These are phyloP conservation scores for Podaxis rugospora DNA, from an alignment of 768 basidiomycete species.

Conservation along the genomic window DNA sequence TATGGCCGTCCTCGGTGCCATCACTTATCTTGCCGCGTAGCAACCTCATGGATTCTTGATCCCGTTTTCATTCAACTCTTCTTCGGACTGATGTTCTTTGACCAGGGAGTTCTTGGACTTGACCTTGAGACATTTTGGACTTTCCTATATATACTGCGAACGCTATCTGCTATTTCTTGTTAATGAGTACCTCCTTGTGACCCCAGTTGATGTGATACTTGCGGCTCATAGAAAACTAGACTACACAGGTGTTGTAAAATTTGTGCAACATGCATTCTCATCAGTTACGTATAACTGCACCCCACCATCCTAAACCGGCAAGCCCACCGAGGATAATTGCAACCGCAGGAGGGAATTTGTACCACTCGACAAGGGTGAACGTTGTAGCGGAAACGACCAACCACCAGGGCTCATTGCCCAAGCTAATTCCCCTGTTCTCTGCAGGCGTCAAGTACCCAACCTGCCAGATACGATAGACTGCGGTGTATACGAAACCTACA, in stretches of 20 bases:
- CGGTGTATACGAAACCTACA: conserved; percentile 37
- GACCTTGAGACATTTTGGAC: background rate
- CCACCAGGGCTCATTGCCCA: conserved; percentile 44
- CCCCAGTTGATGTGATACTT: background rate
- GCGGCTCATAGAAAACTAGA: background rate
- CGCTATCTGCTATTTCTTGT: background rate
- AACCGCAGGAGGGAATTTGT: conserved; percentile 30
- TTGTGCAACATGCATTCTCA: background rate
- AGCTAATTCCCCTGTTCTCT: conserved; percentile 22
- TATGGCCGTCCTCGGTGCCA: conserved; percentile 21
- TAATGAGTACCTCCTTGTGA: background rate
- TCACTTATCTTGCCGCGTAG: conserved; percentile 14
- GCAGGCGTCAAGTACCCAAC: conserved; percentile 30
- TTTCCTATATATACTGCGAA: background rate
- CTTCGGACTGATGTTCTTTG: background rate
- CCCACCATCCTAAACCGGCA: conserved; percentile 41
- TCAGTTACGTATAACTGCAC: conserved; percentile 20
- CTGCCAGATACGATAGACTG: conserved; percentile 36
- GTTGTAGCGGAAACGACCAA: conserved; percentile 34
- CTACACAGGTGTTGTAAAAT: background rate
- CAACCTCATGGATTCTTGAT: background rate
- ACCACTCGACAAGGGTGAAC: conserved; percentile 40
- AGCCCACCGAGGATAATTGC: conserved; percentile 36
- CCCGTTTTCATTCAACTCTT: conserved; percentile 1
- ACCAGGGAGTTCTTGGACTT: background rate